Evolutionary conservation across 495 filamentous ascomycete genomes (phyloP).

Genomic region (Hypoxylon fragiforme): DNA sequence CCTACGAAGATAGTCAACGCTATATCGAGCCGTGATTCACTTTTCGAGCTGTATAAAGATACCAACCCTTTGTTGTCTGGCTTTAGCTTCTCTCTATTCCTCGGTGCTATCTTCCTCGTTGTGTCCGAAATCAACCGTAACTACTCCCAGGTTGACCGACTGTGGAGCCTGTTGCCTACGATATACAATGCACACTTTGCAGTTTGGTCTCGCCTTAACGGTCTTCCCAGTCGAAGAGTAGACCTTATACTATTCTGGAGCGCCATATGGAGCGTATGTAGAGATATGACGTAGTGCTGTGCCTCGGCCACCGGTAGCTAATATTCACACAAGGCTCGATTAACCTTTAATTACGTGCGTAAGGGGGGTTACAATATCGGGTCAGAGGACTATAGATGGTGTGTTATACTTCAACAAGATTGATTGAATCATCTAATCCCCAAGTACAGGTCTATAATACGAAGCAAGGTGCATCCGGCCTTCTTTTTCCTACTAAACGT

Average conservation of each 20-base stretch:
- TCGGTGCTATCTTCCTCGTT: conserved; percentile 71
- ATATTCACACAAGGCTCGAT: conserved; percentile 48
- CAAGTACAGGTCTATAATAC: conserved; percentile 49
- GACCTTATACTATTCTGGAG: conserved; percentile 74
- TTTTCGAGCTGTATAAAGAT: conserved; percentile 70
- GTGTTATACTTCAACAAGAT: conserved; percentile 2
- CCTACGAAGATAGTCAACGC: conserved; percentile 63
- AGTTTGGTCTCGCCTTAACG: conserved; percentile 73
- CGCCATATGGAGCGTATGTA: conserved; percentile 77
- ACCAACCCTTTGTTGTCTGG: conserved; percentile 87
- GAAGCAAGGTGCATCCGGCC: conserved; percentile 43
- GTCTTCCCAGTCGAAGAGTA: conserved; percentile 70
- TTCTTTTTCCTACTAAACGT: conserved; percentile 85
- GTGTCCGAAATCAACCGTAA: conserved; percentile 84
- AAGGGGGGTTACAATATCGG: conserved; percentile 89
- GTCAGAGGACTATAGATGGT: conserved; percentile 94
- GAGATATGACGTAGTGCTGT: not conserved
- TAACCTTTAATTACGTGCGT: conserved; percentile 97
- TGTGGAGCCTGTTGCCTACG: conserved; percentile 87
- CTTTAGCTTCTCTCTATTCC: conserved; percentile 67
- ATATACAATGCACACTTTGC: conserved; percentile 88
- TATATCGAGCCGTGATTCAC: conserved; percentile 55
- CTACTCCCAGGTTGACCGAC: conserved; percentile 90
- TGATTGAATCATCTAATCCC: conserved; percentile 5
- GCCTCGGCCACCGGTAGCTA: not conserved